Evolutionary conservation across 139 green algal genomes (phyloP).

Genomic region (Tetradesmus lagerheimii): DNA sequence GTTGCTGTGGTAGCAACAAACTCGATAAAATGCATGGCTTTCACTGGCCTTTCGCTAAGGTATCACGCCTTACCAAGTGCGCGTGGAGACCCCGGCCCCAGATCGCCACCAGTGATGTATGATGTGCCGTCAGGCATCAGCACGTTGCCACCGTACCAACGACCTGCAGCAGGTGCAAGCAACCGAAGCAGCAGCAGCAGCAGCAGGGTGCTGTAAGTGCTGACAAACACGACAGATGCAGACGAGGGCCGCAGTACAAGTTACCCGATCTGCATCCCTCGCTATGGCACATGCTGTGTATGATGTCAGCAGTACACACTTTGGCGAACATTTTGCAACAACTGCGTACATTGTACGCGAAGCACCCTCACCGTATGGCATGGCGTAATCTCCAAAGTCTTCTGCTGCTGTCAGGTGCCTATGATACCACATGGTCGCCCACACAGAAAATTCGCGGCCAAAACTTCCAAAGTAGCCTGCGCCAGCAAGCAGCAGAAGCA

Average conservation of each 20-base stretch:
- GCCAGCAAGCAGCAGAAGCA: not conserved
- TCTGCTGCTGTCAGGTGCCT: not conserved
- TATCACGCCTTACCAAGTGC: not conserved
- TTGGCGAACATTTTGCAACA: too few relatives aligned
- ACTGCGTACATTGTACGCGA: too few relatives aligned
- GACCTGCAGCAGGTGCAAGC: not conserved
- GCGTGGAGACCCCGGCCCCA: not conserved
- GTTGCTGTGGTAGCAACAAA: too few relatives aligned
- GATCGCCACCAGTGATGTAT: conserved; percentile 25
- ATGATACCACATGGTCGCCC: conserved; percentile 36
- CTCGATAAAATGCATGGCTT: too few relatives aligned
- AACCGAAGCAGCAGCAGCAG: not conserved
- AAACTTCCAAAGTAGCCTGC: conserved; percentile 29
- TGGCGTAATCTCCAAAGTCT: conserved; percentile 22
- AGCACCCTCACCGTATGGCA: not conserved
- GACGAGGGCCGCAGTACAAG: too few relatives aligned
- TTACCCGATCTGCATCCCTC: too few relatives aligned
- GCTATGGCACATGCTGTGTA: too few relatives aligned
- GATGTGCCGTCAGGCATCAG: conserved; percentile 20
- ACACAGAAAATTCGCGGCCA: not conserved
- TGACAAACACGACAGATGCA: too few relatives aligned
- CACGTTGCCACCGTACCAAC: conserved; percentile 25
- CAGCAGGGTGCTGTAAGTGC: too few relatives aligned
- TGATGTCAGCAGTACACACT: too few relatives aligned
- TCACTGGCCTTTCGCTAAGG: too few relatives aligned